A percentile compares a stretch with the other conserved stretches of the same genome.
Conservation (phyloP, 75 land plant genomes). For the Selaginella moellendorffii region DNA sequence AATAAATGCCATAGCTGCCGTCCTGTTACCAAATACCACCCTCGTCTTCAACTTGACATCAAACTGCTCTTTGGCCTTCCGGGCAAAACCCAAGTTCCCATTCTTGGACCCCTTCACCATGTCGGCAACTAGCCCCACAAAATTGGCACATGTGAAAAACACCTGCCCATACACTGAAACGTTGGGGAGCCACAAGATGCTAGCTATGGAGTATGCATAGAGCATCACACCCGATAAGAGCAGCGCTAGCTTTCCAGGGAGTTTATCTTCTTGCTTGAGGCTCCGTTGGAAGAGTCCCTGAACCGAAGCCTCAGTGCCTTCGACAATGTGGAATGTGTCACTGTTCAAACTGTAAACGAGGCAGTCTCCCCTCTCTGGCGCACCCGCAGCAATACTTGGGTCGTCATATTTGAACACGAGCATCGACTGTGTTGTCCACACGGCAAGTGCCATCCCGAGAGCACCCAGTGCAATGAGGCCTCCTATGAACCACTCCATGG, state of each 20-base stretch:
- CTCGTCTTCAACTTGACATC: neutral
- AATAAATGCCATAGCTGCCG: conserved; percentile 6
- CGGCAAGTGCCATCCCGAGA: conserved; percentile 5
- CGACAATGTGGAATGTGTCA: neutral
- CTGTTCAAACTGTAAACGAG: conserved; percentile 6
- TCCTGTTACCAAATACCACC: conserved; percentile 7
- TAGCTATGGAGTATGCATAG: conserved; percentile 5
- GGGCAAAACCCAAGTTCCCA: conserved; percentile 5
- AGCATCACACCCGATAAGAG: conserved; percentile 2
- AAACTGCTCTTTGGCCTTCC: conserved; percentile 7
- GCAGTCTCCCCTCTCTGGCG: conserved; percentile 3
- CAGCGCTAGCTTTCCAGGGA: neutral
- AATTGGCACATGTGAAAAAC: conserved; percentile 1
- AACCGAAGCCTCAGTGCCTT: conserved; percentile 3
- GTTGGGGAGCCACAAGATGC: conserved; percentile 10
- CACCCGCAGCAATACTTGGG: neutral
- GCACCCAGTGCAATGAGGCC: neutral
- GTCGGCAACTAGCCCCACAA: conserved; percentile 3
- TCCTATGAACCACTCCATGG: conserved; percentile 4
- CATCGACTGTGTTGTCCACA: neutral
- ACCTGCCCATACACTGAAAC: conserved; percentile 9
- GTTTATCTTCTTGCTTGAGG: neutral
- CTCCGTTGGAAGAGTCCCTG: conserved; percentile 4
- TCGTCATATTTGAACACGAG: conserved; percentile 2
- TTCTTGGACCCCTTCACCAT: conserved; percentile 12